Base-by-base conservation (phyloP, 148 eudicot genomes). In the Dianthus caryophyllus region DNA sequence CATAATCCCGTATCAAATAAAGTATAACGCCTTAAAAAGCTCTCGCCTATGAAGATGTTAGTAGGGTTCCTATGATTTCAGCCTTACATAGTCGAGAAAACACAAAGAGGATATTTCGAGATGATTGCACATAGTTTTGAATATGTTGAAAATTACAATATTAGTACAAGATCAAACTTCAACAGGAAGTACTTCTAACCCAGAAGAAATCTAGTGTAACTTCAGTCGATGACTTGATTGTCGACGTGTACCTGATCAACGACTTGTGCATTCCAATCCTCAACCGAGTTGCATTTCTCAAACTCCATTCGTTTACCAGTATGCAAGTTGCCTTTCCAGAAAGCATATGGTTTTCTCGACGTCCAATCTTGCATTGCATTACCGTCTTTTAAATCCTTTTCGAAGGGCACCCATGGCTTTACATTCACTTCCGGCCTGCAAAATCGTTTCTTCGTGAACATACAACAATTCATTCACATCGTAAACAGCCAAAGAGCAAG, bases 361-460 rank as follows among this genome's bases (percentile, higher is more conserved):
- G 72, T 69, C 89, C 92, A 87, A 27, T 69, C 81, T n/a, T 54
- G 60, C 80, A 71, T 69, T 25, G 47, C 67, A 56, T 87, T 87
- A 9, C 89, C 92, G 64, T 77, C 84, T 47, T 79, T 68, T 43
- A 87, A 61, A 48, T 87, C 89, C 75, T 83, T 84, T 61, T 68
- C 64, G 46, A 83, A 68, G 5, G 67, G 73, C 18, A 71, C 81
- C 92, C 92, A 87, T 71, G 92, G 92, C 73, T 79, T 84, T 56
- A 87, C 76, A 67, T 84, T 83, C 9, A 83, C 75, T 60, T 87
- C 89, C 10, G 89, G 81, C 92, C 92, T 84, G 53, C n/a, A 25
- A 69, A 27, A 22, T 21, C 38, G 24, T 22, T 26, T 38, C 5
- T 12, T 24, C 68, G 56, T 41, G 14, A 8, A 26, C 73, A 60